phyloP scores from a whole-genome alignment of 78 protist genomes.

The Creolimax fragrantissima region DNA sequence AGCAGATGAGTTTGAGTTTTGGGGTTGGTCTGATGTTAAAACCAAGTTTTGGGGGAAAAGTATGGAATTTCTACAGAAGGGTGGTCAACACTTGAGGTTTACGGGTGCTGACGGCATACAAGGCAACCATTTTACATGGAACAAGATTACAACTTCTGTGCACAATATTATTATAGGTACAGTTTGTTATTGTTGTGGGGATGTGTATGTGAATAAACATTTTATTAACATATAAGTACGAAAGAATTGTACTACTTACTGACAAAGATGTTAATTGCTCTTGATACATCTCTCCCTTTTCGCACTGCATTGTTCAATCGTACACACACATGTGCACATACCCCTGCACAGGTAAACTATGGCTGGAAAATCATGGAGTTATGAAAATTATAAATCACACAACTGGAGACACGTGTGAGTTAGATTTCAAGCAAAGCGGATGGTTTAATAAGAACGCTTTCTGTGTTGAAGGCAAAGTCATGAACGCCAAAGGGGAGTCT shows the following conservation, averaged over 20 bases:
- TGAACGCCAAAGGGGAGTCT: background rate
- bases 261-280: no score
- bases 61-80: background rate
- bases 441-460: background rate
- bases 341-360: slow-evolving; percentile 20
- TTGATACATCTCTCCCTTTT: no score
- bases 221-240: no score
- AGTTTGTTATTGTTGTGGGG: no score
- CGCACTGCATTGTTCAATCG: no score
- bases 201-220: slow-evolving; percentile 18
- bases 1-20: background rate
- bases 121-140: slow-evolving; percentile 19
- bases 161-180: background rate
- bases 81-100: background rate
- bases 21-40: background rate
- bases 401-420: background rate
- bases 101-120: background rate
- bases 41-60: slow-evolving; percentile 37
- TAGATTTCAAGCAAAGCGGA: background rate
- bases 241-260: no score
- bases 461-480: background rate
- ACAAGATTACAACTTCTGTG: slow-evolving; percentile 4
- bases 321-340: no score
- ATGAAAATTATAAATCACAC: background rate
- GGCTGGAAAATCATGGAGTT: slow-evolving; percentile 8